These are phyloP conservation scores for Aurantiochytrium sp. DNA, from an alignment of 108 stramenopile species.

Conservation along the genomic window DNA sequence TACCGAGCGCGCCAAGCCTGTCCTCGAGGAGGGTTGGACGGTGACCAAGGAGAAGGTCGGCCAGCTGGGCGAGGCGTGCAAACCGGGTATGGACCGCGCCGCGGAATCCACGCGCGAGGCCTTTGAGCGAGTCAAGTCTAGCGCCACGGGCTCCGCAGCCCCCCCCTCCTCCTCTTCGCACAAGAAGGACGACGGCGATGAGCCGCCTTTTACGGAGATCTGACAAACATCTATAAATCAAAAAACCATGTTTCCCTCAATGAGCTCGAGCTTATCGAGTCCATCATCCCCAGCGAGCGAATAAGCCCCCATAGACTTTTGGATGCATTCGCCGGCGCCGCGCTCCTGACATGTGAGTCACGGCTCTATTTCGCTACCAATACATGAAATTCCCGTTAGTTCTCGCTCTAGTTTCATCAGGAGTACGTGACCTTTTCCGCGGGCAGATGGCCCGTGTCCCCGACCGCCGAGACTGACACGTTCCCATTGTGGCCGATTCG, in stretches of 20 bases:
- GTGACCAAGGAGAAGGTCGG: not conserved
- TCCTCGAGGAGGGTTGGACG: not conserved
- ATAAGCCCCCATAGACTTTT: no score
- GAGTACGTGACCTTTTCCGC: constrained; percentile 10
- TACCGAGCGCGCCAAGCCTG: not conserved
- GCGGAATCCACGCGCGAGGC: not conserved
- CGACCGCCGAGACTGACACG: constrained; percentile 59
- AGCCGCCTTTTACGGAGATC: not conserved
- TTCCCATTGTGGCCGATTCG: constrained; percentile 75
- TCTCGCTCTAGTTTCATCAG: not conserved
- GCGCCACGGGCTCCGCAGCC: not conserved
- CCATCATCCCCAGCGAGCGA: not conserved
- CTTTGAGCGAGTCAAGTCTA: not conserved
- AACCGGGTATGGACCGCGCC: not conserved
- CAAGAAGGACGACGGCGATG: not conserved
- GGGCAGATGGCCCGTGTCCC: not conserved
- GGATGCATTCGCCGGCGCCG: no score
- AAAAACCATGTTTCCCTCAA: not conserved
- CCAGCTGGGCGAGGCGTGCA: not conserved
- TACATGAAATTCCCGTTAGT: no score
- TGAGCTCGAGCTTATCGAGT: not conserved
- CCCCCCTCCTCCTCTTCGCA: not conserved
- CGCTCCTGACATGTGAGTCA: no score
- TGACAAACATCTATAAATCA: no score
- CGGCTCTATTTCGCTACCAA: no score